Conservation (phyloP, 805 yeast genomes). For the Jamesozyma spencerorum region DNA sequence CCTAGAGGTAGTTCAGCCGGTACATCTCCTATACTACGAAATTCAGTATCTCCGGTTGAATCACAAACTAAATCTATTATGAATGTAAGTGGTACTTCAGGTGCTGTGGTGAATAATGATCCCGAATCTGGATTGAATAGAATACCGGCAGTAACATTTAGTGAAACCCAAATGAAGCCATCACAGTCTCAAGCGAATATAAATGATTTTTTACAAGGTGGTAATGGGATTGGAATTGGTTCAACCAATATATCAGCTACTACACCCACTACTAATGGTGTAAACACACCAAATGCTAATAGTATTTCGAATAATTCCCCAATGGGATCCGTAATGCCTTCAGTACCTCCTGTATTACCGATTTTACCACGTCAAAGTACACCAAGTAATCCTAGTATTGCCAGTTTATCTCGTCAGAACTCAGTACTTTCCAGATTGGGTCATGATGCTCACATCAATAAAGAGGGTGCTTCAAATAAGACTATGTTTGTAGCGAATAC, state of each 20-base stretch:
- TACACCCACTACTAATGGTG: not conserved
- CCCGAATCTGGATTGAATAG: constrained; percentile 25
- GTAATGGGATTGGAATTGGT: too few species aligned
- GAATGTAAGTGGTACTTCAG: constrained; percentile 25
- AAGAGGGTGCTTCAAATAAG: too few species aligned
- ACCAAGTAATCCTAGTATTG: too few species aligned
- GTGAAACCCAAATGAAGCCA: constrained; percentile 17
- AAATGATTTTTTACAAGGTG: not conserved
- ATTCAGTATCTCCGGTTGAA: constrained; percentile 18
- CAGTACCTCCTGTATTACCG: not conserved
- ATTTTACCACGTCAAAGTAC: not conserved
- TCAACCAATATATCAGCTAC: not conserved
- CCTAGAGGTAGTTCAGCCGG: not conserved
- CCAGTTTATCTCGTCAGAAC: too few species aligned
- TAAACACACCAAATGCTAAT: constrained; percentile 2
- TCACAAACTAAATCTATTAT: constrained; percentile 21
- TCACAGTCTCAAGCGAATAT: constrained; percentile 5
- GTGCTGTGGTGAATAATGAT: constrained; percentile 25
- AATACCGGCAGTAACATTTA: constrained; percentile 28
- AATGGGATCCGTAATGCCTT: constrained; percentile 9
- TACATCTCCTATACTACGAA: constrained; percentile 8
- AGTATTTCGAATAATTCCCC: not conserved
- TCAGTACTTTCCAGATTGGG: too few species aligned
- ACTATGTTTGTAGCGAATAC: too few species aligned
- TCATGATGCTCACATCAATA: too few species aligned